A percentile compares a stretch with the other conserved stretches of the same genome.
These are phyloP conservation scores for Peterozyma toletana DNA, from an alignment of 805 yeast genomes.

Conservation along the genomic window DNA sequence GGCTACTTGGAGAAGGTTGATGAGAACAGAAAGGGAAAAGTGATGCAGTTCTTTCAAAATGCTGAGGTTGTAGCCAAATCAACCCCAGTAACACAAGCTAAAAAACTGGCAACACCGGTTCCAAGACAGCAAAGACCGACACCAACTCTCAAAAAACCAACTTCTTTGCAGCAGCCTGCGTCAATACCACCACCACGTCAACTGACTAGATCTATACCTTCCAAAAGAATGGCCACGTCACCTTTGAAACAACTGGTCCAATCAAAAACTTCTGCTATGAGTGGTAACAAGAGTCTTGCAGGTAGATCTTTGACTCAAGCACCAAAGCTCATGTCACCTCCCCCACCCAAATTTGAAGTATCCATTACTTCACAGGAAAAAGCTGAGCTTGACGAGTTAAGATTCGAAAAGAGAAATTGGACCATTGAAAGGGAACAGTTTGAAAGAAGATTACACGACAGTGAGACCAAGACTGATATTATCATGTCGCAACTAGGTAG, in stretches of 20 bases:
- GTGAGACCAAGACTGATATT: constrained; percentile 21
- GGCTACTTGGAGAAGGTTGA: constrained; percentile 65
- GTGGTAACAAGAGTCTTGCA: constrained; percentile 12
- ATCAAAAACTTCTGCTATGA: constrained; percentile 2
- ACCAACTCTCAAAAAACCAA: constrained; percentile 8
- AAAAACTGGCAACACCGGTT: constrained; percentile 5
- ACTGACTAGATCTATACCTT: constrained; percentile 32
- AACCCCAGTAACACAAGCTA: constrained; percentile 8
- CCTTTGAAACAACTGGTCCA: constrained; percentile 42
- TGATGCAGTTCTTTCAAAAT: constrained; percentile 46
- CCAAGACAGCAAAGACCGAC: constrained; percentile 10
- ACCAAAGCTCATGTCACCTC: constrained; percentile 13
- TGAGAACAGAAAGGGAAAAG: constrained; percentile 60
- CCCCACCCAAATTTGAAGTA: constrained; percentile 9
- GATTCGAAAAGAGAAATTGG: constrained; percentile 48
- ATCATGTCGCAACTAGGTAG: constrained; percentile 25
- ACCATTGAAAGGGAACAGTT: constrained; percentile 22
- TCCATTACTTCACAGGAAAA: constrained; percentile 20
- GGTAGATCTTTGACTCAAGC: constrained; percentile 3
- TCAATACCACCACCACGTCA: constrained; percentile 6
- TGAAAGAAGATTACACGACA: constrained; percentile 20
- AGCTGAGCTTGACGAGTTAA: constrained; percentile 42
- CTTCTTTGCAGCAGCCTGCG: constrained; percentile 13
- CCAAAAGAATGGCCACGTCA: constrained; percentile 65
- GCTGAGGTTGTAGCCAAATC: constrained; percentile 46